Percentiles rank a stretch among this genome's conserved stretches.
Evolutionary conservation across 345 rosid genomes (phyloP).

Genomic region (Brassica nigra): DNA sequence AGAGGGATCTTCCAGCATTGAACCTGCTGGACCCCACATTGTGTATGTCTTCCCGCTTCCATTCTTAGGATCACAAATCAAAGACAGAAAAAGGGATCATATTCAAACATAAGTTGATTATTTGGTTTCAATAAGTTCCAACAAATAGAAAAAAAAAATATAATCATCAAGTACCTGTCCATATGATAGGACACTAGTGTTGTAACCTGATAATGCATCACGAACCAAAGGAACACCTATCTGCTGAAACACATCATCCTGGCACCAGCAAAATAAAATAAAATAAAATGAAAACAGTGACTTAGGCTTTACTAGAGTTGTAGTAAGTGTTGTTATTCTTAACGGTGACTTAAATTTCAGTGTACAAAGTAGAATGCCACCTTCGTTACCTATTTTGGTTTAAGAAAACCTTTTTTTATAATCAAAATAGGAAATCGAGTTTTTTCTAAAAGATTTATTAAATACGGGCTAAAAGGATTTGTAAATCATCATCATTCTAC

Average conservation of each 20-base stretch:
- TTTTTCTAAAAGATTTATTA: no score
- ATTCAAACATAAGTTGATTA: background rate
- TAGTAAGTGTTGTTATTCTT: no score
- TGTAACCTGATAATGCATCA: conserved; percentile 86
- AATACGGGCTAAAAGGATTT: no score
- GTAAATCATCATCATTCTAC: no score
- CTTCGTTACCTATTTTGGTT: no score
- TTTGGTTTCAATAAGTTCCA: background rate
- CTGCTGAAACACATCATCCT: conserved; percentile 76
- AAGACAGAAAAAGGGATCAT: background rate
- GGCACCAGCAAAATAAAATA: conserved; percentile 30
- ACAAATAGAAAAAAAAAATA: background rate
- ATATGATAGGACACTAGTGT: conserved; percentile 74
- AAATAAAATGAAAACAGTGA: background rate
- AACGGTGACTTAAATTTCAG: no score
- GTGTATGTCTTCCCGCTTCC: conserved; percentile 98
- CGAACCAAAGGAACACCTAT: conserved; percentile 83
- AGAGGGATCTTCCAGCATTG: conserved; percentile 85
- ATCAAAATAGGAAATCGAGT: no score
- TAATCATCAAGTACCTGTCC: conserved; percentile 67
- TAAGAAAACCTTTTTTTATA: no score
- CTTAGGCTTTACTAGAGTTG: background rate
- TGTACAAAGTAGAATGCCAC: no score
- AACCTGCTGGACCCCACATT: conserved; percentile 96
- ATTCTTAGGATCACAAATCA: conserved; percentile 46